Evolutionary conservation across 2,329 filamentous ascomycete genomes (phyloP).

Genomic region (Stagonosporopsis rhizophila): DNA sequence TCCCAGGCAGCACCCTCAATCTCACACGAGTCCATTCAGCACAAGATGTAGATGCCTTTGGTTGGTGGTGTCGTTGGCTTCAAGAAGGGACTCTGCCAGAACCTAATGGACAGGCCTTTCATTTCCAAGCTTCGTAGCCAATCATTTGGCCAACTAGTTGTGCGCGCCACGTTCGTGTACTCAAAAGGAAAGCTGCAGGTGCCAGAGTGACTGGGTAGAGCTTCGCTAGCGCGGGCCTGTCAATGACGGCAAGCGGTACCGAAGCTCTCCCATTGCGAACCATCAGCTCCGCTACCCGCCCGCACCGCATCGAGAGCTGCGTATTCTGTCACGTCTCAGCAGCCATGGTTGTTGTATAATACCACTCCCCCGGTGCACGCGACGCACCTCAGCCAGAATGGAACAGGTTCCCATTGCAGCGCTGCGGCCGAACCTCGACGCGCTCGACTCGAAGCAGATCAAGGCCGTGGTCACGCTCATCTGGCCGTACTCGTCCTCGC

Average conservation of each 20-base stretch:
- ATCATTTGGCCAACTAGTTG: too few species aligned
- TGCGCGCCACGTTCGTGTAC: background rate
- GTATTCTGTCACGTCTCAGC: background rate
- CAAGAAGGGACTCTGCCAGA: too few species aligned
- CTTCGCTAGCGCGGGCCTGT: constrained; percentile 3
- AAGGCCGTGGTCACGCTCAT: constrained; percentile 80
- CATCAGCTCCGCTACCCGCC: background rate
- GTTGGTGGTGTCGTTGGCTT: too few species aligned
- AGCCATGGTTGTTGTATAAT: constrained; percentile 8
- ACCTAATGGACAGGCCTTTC: too few species aligned
- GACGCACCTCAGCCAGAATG: constrained; percentile 30
- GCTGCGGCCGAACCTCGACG: constrained; percentile 41
- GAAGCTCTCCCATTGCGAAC: constrained; percentile 5
- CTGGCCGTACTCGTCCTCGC: constrained; percentile 89
- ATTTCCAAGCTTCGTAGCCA: too few species aligned
- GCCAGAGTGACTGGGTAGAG: background rate
- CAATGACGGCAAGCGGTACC: constrained; percentile 6
- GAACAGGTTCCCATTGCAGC: constrained; percentile 41
- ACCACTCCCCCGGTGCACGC: background rate
- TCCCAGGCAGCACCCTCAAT: too few species aligned
- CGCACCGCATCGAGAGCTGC: background rate
- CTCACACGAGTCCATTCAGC: too few species aligned
- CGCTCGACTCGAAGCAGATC: constrained; percentile 53
- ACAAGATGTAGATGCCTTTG: too few species aligned
- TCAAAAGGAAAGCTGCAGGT: background rate